Evolutionary conservation across 768 basidiomycete species (phyloP).

Genomic region (Dentipellis sp.): DNA sequence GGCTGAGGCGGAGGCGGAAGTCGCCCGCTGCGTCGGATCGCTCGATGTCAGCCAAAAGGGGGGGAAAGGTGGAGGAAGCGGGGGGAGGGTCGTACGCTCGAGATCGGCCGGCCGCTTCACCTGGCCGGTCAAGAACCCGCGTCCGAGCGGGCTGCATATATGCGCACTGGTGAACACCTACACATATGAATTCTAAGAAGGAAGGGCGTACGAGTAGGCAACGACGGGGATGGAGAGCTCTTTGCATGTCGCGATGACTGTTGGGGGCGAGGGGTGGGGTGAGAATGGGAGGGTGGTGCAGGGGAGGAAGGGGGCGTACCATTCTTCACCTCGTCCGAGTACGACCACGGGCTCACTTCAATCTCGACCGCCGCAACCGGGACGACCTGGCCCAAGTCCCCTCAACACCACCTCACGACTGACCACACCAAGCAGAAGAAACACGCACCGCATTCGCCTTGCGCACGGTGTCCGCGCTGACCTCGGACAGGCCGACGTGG

Average conservation of each 20-base stretch:
- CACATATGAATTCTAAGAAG: no score
- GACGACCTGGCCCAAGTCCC: no score
- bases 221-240: slow-evolving; percentile 52
- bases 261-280: no score
- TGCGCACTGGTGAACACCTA: no score
- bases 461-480: slow-evolving; percentile 35
- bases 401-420: no score
- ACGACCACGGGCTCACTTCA: slow-evolving; percentile 56
- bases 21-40: slow-evolving; percentile 27
- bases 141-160: slow-evolving; percentile 47
- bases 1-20: slow-evolving; percentile 22
- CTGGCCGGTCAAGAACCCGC: slow-evolving; percentile 43
- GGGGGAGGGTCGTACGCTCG: slow-evolving; percentile 14
- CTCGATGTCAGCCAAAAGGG: neutral
- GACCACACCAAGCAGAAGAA: no score
- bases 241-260: slow-evolving; percentile 43
- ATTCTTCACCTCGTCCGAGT: slow-evolving; percentile 40
- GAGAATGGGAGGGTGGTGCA: no score
- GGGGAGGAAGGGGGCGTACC: no score
- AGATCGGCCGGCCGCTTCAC: slow-evolving; percentile 30
- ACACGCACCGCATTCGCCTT: slow-evolving; percentile 24
- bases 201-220: no score
- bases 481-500: slow-evolving; percentile 53
- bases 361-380: slow-evolving; percentile 57
- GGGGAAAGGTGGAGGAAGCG: neutral